Evolutionary conservation across 257 asterid genomes (phyloP), one percentile per base, ranked within the genome.

Genomic region (Solanum pinnatisectum): DNA sequence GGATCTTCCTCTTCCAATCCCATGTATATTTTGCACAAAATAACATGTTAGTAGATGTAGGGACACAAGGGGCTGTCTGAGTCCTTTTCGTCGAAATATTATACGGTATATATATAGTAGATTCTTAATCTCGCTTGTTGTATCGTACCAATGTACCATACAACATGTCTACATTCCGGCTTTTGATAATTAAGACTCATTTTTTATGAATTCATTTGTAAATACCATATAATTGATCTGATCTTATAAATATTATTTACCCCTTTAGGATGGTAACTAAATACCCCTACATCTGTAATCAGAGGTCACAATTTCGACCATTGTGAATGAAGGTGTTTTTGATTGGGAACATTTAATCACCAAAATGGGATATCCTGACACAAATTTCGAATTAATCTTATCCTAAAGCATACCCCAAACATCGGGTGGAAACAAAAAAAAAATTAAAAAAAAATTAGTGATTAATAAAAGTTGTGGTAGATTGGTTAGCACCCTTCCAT

Each of bases 1-100:
- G 95, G 93, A 88, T 96, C 98, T 90, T 89, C 92, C 87, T 90
- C 98, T 7, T 98, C 98, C 95, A 96, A 84, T 87, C 98, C 99
- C 90, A 98, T 96, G 73, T 30, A 83, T 70, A 12, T 23, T n/a
- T 68, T 49, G 49, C 23, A 35, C 42, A 23, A 56, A 84, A 6
- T 70, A 76, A 36, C 6, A 23, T 77, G 59, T 39, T 40, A 76
- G 32, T 42, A 2, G 56, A 9, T 14, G 23, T 3, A 30, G 39
- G 74, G 76, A 39, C 2, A 11, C 6, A n/a, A 11, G 16, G 30
- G 30, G 1, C 1, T 1, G 72, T 27, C 23, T 1, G 11, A 27
- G 30, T 30, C 30, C 22, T 5, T 15, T 13, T 30, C 0, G 14
- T 16, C 2, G 3, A 1, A 33, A 70, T 3, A 4, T 70, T 70